Evolutionary conservation across 2,329 filamentous ascomycete species (phyloP).

Genomic region (Pseudogymnoascus sp.): DNA sequence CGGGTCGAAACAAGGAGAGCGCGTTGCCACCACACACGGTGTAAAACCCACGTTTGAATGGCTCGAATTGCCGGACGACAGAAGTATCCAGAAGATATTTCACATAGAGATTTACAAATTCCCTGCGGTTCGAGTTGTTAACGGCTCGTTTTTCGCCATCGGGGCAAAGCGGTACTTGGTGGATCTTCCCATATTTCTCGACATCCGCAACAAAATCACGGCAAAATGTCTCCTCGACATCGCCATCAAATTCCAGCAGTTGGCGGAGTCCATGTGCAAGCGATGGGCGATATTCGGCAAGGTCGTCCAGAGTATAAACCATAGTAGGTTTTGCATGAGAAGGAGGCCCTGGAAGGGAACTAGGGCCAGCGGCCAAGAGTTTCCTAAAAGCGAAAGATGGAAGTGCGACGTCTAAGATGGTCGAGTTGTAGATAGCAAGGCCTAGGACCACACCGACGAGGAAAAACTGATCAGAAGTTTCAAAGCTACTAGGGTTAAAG

Average conservation of each 20-base stretch:
- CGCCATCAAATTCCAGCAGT: slow-evolving; percentile 74
- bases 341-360: slow-evolving; percentile 45
- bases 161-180: slow-evolving; percentile 62
- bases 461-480: slow-evolving; percentile 87
- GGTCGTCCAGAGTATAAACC: slow-evolving; percentile 70
- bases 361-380: slow-evolving; percentile 69
- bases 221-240: slow-evolving; percentile 73
- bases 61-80: slow-evolving; percentile 78
- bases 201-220: slow-evolving; percentile 73
- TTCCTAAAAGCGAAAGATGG: slow-evolving; percentile 88
- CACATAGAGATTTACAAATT: slow-evolving; percentile 82
- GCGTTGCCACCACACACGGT: slow-evolving; percentile 87
- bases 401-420: slow-evolving; percentile 79
- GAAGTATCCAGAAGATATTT: slow-evolving; percentile 71
- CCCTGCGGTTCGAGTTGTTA: slow-evolving; percentile 74
- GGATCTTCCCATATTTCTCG: slow-evolving; percentile 66
- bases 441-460: slow-evolving; percentile 82
- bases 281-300: slow-evolving; percentile 72
- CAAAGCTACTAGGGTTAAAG: slow-evolving; percentile 85
- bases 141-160: slow-evolving; percentile 69
- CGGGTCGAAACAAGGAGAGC: slow-evolving; percentile 75
- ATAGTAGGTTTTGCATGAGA: slow-evolving; percentile 54
- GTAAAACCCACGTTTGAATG: slow-evolving; percentile 90
- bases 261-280: slow-evolving; percentile 69
- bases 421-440: slow-evolving; percentile 90